Base-by-base conservation (phyloP, 371 early-diverging fungal species). In the Mortierella sp. region DNA sequence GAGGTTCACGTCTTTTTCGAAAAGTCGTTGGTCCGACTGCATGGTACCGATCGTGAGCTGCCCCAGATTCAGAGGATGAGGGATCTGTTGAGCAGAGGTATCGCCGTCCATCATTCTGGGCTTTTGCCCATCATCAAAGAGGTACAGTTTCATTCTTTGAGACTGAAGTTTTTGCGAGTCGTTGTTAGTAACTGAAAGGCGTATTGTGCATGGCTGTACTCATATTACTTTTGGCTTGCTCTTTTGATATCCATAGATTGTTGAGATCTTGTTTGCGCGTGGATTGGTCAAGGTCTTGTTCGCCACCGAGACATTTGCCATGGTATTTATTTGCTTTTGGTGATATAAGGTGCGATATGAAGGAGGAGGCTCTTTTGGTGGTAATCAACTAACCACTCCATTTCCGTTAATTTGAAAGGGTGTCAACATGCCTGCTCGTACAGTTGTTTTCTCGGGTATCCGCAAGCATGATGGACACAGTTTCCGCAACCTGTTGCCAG, bases 61-160 rank as follows among this genome's bases (percentile, higher is more conserved):
- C 99, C 99, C 3, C 99, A 99, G 89, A 92, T 99, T 41, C 68
- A 92, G 44, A 91, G 93, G 39, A 95, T 98, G 90, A 88, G 93
- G 19, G 95, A 97, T 31, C 85, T 96, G 66, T 87, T 99, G 64
- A 87, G 90, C 61, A 94, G 96, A 70, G 99, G 99, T 53, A 96
- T 99, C 71, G 99, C 97, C 8, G 97, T 99, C 14, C 99, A 99
- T 88, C 99, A 99, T 86, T 93, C 97, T 71, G 99, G 99, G 48
- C 90, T 99, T 45, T 91, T 99, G 71, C 99, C 99, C 2, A 97
- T 99, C 79, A 91, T 99, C 66, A 99, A 99, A 85, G 99, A 99
- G 87, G 92, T 92, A 47, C 50, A n/a, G n/a, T n/a, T n/a, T n/a
- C n/a, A n/a, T n/a, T n/a, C n/a, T n/a, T n/a, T n/a, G n/a, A n/a